phyloP scores from a whole-genome alignment of 108 stramenopile genomes.

The Chaetoceros muelleri region DNA sequence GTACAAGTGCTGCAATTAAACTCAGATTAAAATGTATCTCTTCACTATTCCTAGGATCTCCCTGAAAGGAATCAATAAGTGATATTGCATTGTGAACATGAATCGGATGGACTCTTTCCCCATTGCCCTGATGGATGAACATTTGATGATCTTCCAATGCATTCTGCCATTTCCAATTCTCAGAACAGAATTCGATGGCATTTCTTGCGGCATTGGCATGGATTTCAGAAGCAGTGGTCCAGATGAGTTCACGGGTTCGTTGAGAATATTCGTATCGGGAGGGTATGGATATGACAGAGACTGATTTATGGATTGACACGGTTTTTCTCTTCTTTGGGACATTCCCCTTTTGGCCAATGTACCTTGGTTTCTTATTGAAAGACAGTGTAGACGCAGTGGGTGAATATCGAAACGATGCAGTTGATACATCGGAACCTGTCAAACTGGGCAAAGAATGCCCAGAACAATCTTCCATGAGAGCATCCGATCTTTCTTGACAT shows the following conservation, averaged over 20 bases:
- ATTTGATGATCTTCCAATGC: constrained; percentile 1
- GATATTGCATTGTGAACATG: constrained; percentile 1
- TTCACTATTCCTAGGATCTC: background rate
- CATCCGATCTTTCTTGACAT: no score
- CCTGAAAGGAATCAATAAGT: background rate
- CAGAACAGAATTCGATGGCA: constrained; percentile 2
- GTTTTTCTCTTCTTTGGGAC: background rate
- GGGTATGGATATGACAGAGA: constrained; percentile 1
- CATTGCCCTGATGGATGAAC: background rate
- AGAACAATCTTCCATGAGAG: background rate
- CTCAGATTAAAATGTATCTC: background rate
- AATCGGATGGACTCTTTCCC: constrained; percentile 2
- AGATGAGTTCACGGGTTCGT: background rate
- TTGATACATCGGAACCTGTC: background rate
- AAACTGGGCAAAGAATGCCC: background rate
- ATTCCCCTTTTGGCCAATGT: background rate
- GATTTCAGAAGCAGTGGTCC: background rate
- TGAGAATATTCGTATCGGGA: background rate
- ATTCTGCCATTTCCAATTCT: background rate
- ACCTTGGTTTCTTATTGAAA: background rate
- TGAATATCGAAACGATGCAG: background rate
- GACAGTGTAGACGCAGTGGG: background rate
- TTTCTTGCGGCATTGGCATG: constrained; percentile 2
- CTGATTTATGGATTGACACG: background rate
- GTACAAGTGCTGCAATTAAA: background rate